Evolutionary conservation across 2,329 filamentous ascomycete species (phyloP).

Genomic region (Aspergillus aculeatinus): DNA sequence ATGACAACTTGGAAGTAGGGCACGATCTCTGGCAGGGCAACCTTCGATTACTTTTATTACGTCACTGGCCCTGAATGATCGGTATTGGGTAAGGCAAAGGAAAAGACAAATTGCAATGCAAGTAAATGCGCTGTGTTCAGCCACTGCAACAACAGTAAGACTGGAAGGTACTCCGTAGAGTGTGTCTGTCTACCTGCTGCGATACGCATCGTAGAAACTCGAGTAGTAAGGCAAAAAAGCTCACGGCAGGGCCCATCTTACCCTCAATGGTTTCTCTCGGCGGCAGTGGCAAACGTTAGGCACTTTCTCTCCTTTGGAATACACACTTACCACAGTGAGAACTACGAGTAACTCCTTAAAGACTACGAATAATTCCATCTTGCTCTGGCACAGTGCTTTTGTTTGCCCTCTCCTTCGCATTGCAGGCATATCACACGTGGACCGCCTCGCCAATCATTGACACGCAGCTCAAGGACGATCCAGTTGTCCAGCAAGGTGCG

Average conservation of each 20-base stretch:
- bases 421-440: constrained; percentile 4
- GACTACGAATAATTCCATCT: not conserved
- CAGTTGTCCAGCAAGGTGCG: constrained; percentile 3
- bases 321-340: not conserved
- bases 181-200: not conserved
- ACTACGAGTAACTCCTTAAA: no score
- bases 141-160: not conserved
- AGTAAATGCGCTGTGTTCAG: not conserved
- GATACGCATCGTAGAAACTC: constrained; percentile 3
- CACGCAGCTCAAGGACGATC: constrained; percentile 3
- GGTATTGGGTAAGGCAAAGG: not conserved
- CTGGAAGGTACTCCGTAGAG: no score
- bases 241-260: constrained; percentile 1
- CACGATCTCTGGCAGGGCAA: not conserved
- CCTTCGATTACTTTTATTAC: not conserved
- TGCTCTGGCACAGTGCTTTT: not conserved
- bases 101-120: not conserved
- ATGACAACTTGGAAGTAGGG: not conserved
- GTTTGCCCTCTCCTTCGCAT: not conserved
- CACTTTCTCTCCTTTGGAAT: not conserved
- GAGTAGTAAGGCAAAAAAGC: not conserved
- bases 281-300: constrained; percentile 4
- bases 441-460: constrained; percentile 6
- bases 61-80: not conserved
- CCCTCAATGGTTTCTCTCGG: not conserved